A percentile compares a stretch with the other conserved stretches of the same genome.
phyloP scores from a whole-genome alignment of 1,139 yeast genomes.

The Pichia sp. region DNA sequence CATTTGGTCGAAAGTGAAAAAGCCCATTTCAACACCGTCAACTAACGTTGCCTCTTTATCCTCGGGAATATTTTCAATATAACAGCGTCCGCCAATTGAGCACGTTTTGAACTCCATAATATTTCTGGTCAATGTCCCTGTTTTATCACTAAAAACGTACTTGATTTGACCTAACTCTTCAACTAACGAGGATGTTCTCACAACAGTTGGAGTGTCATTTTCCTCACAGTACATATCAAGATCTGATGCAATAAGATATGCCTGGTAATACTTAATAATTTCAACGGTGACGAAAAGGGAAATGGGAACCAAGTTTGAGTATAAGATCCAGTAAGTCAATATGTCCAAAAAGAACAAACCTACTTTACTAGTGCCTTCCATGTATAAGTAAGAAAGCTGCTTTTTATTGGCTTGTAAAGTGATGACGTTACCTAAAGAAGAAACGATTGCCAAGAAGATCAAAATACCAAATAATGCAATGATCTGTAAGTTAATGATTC shows the following conservation, averaged over 20 bases:
- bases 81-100: conserved; percentile 88
- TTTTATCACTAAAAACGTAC: conserved; percentile 91
- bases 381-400: conserved; percentile 57
- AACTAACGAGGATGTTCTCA: conserved; percentile 89
- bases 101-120: conserved; percentile 97
- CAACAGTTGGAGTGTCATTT: conserved; percentile 91
- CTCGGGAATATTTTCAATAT: conserved; percentile 86
- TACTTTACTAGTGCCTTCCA: conserved; percentile 67
- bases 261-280: conserved; percentile 91
- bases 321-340: conserved; percentile 91
- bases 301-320: conserved; percentile 93
- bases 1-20: conserved; percentile 66
- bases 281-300: conserved; percentile 94
- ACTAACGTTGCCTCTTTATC: conserved; percentile 67
- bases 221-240: conserved; percentile 86
- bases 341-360: conserved; percentile 76
- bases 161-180: conserved; percentile 97
- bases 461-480: conserved; percentile 80
- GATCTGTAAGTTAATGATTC: conserved; percentile 89
- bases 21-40: conserved; percentile 83
- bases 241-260: conserved; percentile 88
- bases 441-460: conserved; percentile 68
- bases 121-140: conserved; percentile 92
- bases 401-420: conserved; percentile 54
- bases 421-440: conserved; percentile 84